Base-by-base conservation (phyloP, 441 rosid genomes). In the Manihot esculenta region DNA sequence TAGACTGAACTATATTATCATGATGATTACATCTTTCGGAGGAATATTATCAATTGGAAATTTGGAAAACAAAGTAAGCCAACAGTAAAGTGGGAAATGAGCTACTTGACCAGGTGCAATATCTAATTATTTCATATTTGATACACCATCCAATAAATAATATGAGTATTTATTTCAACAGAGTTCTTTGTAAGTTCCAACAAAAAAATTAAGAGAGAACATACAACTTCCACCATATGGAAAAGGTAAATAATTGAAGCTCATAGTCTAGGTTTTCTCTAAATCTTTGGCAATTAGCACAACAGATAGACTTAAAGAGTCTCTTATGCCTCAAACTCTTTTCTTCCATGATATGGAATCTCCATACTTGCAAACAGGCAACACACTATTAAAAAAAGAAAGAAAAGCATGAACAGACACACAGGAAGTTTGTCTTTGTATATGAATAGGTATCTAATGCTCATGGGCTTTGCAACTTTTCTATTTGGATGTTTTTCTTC, bases 321-420 rank as follows among this genome's bases (percentile, higher is more conserved):
- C 15, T 14, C 60, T 24, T 10, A 24, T 35, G 59, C 58, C 61
- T 55, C 55, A 71, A 62, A 41, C 12, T 27, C 44, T 71, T 54
- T 62, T 26, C 61, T n/a, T 8, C 56, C n/a, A 49, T 10, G 54
- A 44, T 8, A 38, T 3, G 50, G 71, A 24, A 14, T 54, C 50
- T 53, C 17, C 3, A 30, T 54, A 15, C 44, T 10, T 18, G 21
- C 9, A 55, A 8, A 24, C 13, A 51, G 42, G n/a, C 14, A 68
- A 14, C 35, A 54, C 24, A 20, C 17, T 15, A 42, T 41, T 54
- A 20, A 41, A 27, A 35, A 38, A 41, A 54, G 33, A 47, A 35
- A 54, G 62, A 21, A 45, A 20, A 51, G 17, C 35, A 68, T 54
- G 53, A 44, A 17, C 18, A 13, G 9, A 20, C 10, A 68, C 51